Base-by-base conservation (phyloP, 1,284 basidiomycete species). In the Puccinia horiana region DNA sequence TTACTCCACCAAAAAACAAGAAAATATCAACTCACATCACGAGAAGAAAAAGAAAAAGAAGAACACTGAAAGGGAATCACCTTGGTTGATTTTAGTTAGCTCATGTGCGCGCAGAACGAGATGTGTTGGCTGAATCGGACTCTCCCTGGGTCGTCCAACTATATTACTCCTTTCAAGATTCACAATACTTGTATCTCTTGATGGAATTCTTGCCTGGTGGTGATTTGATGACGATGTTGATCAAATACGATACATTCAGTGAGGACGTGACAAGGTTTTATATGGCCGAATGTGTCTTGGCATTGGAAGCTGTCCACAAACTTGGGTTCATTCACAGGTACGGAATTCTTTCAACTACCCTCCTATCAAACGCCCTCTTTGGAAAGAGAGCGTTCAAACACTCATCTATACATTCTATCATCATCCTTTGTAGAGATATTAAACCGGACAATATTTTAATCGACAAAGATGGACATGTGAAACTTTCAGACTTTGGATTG, bases 131-230 rank as follows among this genome's bases (percentile, higher is more conserved):
- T 16, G 96, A 99, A 88, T 96, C 94, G 79, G 98, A 97, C 84
- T 98, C 96, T 58, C 92, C 94, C 81, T 99, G 96, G 95, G 96
- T 98, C 42, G 96, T 97, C 14, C 95, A 98, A 87, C 90, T 99
- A 9, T 99, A 94, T 90, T 99, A 98, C 88, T 98, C 96, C 32
- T 99, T 99, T 90, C 96, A 99, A 87, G 96, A 98, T 87, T 92
- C 94, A 26, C 90, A 95, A 67, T 98, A 97, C 86, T 91, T 99
- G 52, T 99, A 98, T 88, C 91, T 99, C 83, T 93, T 99, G 88
- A 99, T 99, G 96, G 96, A 98, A 88, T 99, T 98, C 89, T 89
- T 99, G 79, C 96, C 96, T 42, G 96, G 96, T 67, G 96, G 96
- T 32, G 96, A 99, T 88, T 89, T 99, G 83, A 98, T 99, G 96